Base-by-base conservation (phyloP, 2,329 filamentous ascomycete species). In the Clarireedia sp. region DNA sequence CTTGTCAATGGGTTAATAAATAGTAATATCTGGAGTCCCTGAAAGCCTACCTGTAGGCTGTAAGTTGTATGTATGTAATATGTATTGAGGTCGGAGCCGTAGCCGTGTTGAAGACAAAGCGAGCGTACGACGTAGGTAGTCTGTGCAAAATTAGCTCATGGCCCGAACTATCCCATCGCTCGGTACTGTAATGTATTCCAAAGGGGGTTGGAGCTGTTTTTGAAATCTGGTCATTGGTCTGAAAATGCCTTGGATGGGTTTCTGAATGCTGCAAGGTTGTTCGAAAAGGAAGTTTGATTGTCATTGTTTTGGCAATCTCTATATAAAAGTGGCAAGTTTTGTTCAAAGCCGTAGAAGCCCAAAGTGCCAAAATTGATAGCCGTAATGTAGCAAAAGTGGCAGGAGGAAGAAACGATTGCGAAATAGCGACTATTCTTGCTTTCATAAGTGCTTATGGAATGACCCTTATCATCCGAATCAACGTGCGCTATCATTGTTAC, bases 111-210 rank as follows among this genome's bases (percentile, higher is more conserved):
- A 45, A 52, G 29, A 37, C 24, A 12, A 41, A 40, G 37, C n/a
- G 37, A 16, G 37, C 12, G 8, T 8, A n/a, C 6, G 19, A 24
- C 29, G 40, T 24, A 12, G 50, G 26, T 14, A 10, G 40, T 36
- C 26, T 24, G 19, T 52, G 41, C 29, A n/a, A 38, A 46, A 52
- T 38, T 45, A 52, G 50, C 46, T 10, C 12, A 23, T 45, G 50
- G 14, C 24, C 26, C 38, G 26, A 37, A 52, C 19, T 16, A 37
- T 21, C 40, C 19, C 24, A 37, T 52, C 23, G 12, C 41, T 52
- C 50, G 40, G 29, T 46, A 52, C 41, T 37, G 19, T 16, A 43
- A 21, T 23, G 14, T 17, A 8, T 41, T 17, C 38, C 38, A 9
- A 43, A 19, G 40, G 12, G 12, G 17, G 17, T 43, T 43, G 40